Percentiles rank a stretch among this genome's conserved stretches.
Evolutionary conservation across 2,329 filamentous ascomycete genomes (phyloP).

Genomic region (Sporothrix curviconia): DNA sequence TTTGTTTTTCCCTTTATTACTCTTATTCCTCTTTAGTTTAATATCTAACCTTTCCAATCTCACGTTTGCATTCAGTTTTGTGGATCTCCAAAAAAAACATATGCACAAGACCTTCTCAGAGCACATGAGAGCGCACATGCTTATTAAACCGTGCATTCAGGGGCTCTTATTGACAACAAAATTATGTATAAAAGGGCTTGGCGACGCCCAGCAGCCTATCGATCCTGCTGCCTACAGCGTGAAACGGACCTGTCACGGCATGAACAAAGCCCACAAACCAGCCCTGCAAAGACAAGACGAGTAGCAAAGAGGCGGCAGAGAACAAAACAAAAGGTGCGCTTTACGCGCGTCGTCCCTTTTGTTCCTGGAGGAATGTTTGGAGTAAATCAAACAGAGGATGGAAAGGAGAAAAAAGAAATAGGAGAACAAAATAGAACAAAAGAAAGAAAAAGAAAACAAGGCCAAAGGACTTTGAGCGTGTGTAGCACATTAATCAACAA

Average conservation of each 20-base stretch:
- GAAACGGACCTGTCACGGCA: too few relatives aligned
- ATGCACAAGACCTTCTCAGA: neutral
- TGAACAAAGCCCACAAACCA: neutral
- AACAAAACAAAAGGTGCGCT: neutral
- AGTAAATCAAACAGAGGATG: neutral
- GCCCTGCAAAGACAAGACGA: neutral
- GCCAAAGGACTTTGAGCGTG: too few relatives aligned
- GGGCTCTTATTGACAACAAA: too few relatives aligned
- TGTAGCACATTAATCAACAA: neutral
- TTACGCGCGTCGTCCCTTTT: neutral
- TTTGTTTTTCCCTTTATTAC: neutral
- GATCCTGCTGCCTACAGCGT: neutral
- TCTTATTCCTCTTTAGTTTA: too few relatives aligned
- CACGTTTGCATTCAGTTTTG: too few relatives aligned
- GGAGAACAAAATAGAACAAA: too few relatives aligned
- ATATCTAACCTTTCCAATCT: too few relatives aligned
- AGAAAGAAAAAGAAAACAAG: too few relatives aligned
- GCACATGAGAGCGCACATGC: too few relatives aligned
- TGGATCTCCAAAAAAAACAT: neutral
- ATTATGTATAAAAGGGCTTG: too few relatives aligned
- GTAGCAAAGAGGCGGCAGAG: neutral
- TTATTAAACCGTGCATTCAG: too few relatives aligned
- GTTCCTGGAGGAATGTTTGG: neutral
- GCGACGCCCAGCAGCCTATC: neutral
- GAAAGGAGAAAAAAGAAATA: too few relatives aligned